Conservation (phyloP, 139 green algal species). For the Chlorella sp. region DNA sequence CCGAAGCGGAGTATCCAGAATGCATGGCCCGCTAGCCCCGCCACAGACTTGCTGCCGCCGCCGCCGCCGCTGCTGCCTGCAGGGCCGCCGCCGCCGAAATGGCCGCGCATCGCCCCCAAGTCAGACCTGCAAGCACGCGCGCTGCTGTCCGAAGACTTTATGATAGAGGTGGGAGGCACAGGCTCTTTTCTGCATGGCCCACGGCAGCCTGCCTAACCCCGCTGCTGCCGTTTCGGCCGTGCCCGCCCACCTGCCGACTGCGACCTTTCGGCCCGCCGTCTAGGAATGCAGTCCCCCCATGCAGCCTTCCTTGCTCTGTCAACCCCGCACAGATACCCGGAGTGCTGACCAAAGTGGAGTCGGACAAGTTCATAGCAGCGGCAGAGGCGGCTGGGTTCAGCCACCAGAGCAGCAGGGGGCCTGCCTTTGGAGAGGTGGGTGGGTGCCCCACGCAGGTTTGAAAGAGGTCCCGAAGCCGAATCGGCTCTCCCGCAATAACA, state of each 20-base stretch:
- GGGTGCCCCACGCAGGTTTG: neutral
- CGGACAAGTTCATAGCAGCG: slow-evolving; percentile 24
- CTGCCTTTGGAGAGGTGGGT: slow-evolving; percentile 62
- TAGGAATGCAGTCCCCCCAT: too few relatives aligned
- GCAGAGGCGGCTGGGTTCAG: slow-evolving; percentile 53
- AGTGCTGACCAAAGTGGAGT: slow-evolving; percentile 21
- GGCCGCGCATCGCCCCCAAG: slow-evolving; percentile 18
- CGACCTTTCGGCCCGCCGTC: neutral
- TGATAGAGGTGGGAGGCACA: neutral
- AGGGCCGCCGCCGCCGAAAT: slow-evolving; percentile 11
- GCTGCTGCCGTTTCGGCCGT: neutral
- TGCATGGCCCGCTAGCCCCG: too few relatives aligned
- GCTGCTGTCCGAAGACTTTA: slow-evolving; percentile 9
- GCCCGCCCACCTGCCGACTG: neutral
- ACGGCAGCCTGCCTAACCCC: neutral
- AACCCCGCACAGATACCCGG: neutral
- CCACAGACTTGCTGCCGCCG: neutral
- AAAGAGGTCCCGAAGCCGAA: neutral
- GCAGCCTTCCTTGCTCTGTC: neutral
- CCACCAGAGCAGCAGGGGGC: slow-evolving; percentile 58
- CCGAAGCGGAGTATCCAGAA: too few relatives aligned
- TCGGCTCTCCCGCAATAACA: too few relatives aligned
- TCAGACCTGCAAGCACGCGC: neutral
- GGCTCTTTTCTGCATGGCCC: too few relatives aligned
- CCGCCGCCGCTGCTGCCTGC: neutral